Evolutionary conservation across 306 rosid genomes (phyloP), one percentile per base, ranked within the genome.

Genomic region (Astragalus glycyphyllos): DNA sequence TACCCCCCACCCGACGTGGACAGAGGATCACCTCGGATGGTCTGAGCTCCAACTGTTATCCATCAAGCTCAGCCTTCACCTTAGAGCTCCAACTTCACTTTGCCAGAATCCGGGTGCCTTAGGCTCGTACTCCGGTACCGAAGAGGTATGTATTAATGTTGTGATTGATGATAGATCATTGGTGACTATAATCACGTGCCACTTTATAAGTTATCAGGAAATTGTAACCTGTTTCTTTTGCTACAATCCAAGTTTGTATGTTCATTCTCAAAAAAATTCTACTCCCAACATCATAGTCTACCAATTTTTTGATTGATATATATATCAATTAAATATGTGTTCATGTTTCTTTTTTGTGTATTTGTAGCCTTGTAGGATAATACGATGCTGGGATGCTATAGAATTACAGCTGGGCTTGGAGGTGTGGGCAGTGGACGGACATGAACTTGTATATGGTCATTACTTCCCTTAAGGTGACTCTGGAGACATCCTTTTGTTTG

Each of bases 341-440:
- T 50, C 23, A 37, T 23, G 15, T 64, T 29, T 42, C 42, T 35
- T 48, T 20, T 53, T 61, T 68, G 17, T 77, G 6, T 37, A 20
- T 20, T 20, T 20, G 23, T 69, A 94, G 98, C 1, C 2, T 20
- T 20, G 23, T 69, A 94, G 98, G 77, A 54, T 87, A 54, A 84
- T 94, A 79, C 85, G 97, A 69, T 85, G 93, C 65, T 94, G 97
- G 98, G 80, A 89, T 86, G 87, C 85, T 85, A 87, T 67, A 85
- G 97, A 71, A 93, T 90, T 66, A 87, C 96, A 20, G 94, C 90
- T 75, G 98, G 97, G 44, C 87, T 83, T 64, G 98, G 98, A 78
- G 96, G 96, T 65, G 66, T 86, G 69, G 96, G 96, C 31, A 73
- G 78, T 62, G 88, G 83, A 20, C 23, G 88, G 83, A 20, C 23